Conservation (phyloP, 139 green algal species). For the Raphidocelis subcapitata region DNA sequence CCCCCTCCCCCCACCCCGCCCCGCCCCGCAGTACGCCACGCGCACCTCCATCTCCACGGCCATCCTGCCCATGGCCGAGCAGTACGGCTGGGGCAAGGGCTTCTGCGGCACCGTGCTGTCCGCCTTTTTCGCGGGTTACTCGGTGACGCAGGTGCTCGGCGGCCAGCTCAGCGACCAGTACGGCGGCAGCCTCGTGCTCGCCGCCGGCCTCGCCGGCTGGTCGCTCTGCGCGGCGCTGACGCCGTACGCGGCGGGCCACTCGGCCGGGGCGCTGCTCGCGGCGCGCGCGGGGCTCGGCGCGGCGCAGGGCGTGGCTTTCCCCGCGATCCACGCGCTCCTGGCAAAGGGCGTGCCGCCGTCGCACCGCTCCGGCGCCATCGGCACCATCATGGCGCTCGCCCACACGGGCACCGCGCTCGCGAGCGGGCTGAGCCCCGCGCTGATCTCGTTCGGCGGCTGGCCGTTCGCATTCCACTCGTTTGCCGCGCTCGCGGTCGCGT, state of each 20-base stretch:
- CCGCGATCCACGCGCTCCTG: slow-evolving; percentile 75
- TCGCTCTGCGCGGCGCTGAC: slow-evolving; percentile 53
- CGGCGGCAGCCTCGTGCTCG: slow-evolving; percentile 66
- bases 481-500: too few species aligned
- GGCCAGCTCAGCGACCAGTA: slow-evolving; percentile 60
- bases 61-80: slow-evolving; percentile 72
- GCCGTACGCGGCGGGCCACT: slow-evolving; percentile 44
- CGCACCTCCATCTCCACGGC: slow-evolving; percentile 73
- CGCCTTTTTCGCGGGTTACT: slow-evolving; percentile 77
- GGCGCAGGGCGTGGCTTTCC: slow-evolving; percentile 72
- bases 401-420: slow-evolving; percentile 58
- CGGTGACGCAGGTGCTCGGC: slow-evolving; percentile 59
- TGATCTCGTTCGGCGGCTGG: too few species aligned
- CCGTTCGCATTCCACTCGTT: too few species aligned
- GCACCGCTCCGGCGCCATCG: slow-evolving; percentile 61
- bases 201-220: slow-evolving; percentile 51
- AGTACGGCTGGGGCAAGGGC: slow-evolving; percentile 65
- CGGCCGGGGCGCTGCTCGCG: slow-evolving; percentile 46
- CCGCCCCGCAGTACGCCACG: slow-evolving; percentile 64
- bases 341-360: not conserved
- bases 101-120: slow-evolving; percentile 49
- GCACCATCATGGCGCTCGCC: slow-evolving; percentile 66
- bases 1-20: too few species aligned
- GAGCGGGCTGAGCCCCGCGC: too few species aligned
- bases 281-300: slow-evolving; percentile 61